Percentiles rank a stretch among this genome's conserved stretches.
Evolutionary conservation across 2,329 filamentous ascomycete genomes (phyloP).

Genomic region (Onygena corvina): DNA sequence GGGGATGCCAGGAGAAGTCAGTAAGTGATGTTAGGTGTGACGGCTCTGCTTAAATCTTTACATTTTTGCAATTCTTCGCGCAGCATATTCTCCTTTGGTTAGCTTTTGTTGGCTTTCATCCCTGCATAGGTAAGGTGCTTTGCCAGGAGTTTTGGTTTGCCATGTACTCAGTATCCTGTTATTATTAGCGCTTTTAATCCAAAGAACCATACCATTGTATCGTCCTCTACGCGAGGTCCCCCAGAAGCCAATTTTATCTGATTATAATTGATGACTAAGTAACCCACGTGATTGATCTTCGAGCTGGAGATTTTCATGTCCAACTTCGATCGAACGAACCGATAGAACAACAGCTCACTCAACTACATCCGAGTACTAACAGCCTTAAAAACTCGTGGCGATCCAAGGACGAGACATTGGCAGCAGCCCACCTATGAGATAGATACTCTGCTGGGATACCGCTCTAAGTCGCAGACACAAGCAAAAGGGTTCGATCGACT

Average conservation of each 20-base stretch:
- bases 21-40: too few relatives aligned
- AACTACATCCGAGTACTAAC: background rate
- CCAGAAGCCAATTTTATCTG: too few relatives aligned
- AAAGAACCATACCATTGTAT: too few relatives aligned
- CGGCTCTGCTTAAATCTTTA: too few relatives aligned
- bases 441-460: background rate
- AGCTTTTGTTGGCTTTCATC: background rate
- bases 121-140: background rate
- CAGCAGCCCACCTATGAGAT: background rate
- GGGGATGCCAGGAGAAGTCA: too few relatives aligned
- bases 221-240: too few relatives aligned
- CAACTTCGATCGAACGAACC: background rate
- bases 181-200: too few relatives aligned
- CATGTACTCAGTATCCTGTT: too few relatives aligned
- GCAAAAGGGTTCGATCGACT: conserved; percentile 28
- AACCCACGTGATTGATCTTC: background rate
- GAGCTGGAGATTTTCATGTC: background rate
- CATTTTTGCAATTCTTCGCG: too few relatives aligned
- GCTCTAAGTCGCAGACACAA: conserved; percentile 5
- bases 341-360: background rate
- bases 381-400: background rate
- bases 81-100: background rate
- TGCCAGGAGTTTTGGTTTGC: too few relatives aligned
- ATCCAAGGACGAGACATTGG: background rate
- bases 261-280: too few relatives aligned